A percentile compares a stretch with the other conserved stretches of the same genome.
Conservation (phyloP, 1,284 basidiomycete genomes). For the Marasmius tenuissimus region DNA sequence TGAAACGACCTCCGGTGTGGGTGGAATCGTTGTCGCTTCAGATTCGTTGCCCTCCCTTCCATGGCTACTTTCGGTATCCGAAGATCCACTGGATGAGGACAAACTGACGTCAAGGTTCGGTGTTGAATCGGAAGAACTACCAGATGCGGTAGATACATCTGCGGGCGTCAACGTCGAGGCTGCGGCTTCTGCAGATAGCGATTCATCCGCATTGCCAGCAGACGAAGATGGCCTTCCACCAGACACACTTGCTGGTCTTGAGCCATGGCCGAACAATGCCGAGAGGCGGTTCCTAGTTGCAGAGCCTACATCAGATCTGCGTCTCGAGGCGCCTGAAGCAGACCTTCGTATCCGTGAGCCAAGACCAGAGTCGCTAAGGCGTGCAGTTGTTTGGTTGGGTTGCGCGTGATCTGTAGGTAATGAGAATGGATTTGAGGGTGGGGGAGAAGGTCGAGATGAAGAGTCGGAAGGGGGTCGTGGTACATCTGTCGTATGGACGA, state of each 20-base stretch:
- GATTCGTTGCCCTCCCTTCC: neutral
- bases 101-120: neutral
- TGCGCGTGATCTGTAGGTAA: neutral
- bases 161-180: neutral
- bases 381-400: neutral
- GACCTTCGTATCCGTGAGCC: constrained; percentile 18
- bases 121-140: neutral
- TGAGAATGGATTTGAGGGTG: constrained; percentile 9
- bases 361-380: neutral
- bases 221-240: constrained; percentile 19
- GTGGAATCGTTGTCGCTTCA: neutral
- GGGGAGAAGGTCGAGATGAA: constrained; percentile 15
- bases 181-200: neutral
- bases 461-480: constrained; percentile 29
- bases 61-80: neutral
- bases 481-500: constrained; percentile 74
- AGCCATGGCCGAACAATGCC: constrained; percentile 34
- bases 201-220: constrained; percentile 5
- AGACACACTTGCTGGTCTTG: constrained; percentile 35
- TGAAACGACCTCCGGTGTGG: neutral
- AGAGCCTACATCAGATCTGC: constrained; percentile 17
- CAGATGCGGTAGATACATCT: neutral
- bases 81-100: neutral
- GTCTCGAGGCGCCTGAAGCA: constrained; percentile 28
- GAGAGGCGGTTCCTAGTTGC: constrained; percentile 35